Conservation (phyloP, 2,329 filamentous ascomycete species). For the Hypocrella siamensis region DNA sequence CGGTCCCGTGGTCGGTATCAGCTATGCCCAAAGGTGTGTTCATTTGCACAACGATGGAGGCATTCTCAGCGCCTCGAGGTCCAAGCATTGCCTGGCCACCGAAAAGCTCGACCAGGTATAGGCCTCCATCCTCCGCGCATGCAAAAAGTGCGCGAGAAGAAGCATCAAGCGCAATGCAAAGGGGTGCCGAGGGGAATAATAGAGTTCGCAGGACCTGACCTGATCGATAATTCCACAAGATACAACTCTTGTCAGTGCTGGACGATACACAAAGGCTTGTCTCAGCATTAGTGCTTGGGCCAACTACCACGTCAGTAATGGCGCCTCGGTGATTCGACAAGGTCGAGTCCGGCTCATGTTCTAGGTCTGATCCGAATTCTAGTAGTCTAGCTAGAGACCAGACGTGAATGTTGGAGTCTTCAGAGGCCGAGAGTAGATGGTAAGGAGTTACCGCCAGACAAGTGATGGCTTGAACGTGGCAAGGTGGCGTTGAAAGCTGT, state of each 20-base stretch:
- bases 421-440: slow-evolving; percentile 62
- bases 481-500: slow-evolving; percentile 57
- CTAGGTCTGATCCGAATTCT: slow-evolving; percentile 34
- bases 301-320: slow-evolving; percentile 48
- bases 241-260: slow-evolving; percentile 73
- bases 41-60: slow-evolving; percentile 41
- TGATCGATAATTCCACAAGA: slow-evolving; percentile 83
- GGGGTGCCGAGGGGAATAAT: slow-evolving; percentile 57
- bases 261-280: slow-evolving; percentile 74
- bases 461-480: slow-evolving; percentile 69
- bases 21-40: slow-evolving; percentile 37
- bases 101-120: slow-evolving; percentile 66
- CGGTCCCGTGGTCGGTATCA: slow-evolving; percentile 46
- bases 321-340: slow-evolving; percentile 64
- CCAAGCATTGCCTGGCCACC: slow-evolving; percentile 39
- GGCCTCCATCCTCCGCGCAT: slow-evolving; percentile 62
- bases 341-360: slow-evolving; percentile 57
- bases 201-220: slow-evolving; percentile 67
- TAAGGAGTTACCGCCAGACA: slow-evolving; percentile 56
- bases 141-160: slow-evolving; percentile 71
- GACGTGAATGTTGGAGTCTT: slow-evolving; percentile 81
- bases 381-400: slow-evolving; percentile 73
- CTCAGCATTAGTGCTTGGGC: slow-evolving; percentile 49
- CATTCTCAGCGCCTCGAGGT: slow-evolving; percentile 32
- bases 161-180: slow-evolving; percentile 64